Evolutionary conservation across 352 stramenopile species (phyloP), one percentile per base, ranked within the genome.

Genomic region (Globisporangium solare): DNA sequence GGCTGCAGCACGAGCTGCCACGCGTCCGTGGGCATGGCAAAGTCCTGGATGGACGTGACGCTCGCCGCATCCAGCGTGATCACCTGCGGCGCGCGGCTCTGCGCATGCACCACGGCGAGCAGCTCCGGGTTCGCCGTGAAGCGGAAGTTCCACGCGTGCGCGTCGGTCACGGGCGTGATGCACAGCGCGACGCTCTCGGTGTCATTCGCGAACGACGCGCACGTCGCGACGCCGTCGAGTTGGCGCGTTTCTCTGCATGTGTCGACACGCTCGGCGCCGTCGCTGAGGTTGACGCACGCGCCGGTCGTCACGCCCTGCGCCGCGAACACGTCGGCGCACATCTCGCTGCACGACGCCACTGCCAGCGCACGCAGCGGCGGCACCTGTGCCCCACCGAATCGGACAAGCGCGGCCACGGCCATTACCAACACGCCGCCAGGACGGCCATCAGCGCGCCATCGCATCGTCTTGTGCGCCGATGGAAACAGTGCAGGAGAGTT

Each of bases 1-100:
- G 39, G 39, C 37, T 45, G 39, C 32, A 63, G 22, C 24, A 22
- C 22, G n/a, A 63, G 50, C 43, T 37, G 54, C 50, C 51, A 54
- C 22, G 43, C 32, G 22, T 20, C 32, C 21, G 18, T 58, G 17
- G 57, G 47, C 15, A 58, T 1, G 15, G 21, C 22, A 7, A 63
- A 32, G 6, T 52, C 22, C 20, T 18, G 43, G 15, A 63, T 27
- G 35, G 24, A 50, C 12, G 43, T 21, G 40, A 63, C 32, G n/a
- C 13, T 50, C 1, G 57, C 22, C 13, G 57, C 57, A 47, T 58
- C 35, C 20, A 63, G 24, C 35, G 53, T 39, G n/a, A 57, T 18
- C 17, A 18, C 40, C 6, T 37, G 41, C 7, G 47, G 18, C 15
- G 41, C 42, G 17, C 21, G 17, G 39, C 21, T 40, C 8, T 21